Evolutionary conservation across 306 rosid species (phyloP).

Genomic region (Cucumis cinereus): DNA sequence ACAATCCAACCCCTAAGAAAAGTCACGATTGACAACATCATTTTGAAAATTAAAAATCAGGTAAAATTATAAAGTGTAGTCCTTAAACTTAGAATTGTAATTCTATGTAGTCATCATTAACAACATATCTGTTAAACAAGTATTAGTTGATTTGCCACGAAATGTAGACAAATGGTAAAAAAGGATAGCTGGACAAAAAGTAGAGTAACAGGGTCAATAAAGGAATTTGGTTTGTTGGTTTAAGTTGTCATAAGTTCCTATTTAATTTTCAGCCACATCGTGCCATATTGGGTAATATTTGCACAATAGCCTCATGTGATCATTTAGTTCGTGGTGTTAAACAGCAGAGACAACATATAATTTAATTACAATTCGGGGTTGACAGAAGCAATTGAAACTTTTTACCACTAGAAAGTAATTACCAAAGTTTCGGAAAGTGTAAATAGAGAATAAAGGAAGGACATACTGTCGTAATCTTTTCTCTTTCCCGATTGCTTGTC

Average conservation of each 20-base stretch:
- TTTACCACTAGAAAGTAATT: not conserved
- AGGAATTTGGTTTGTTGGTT: not conserved
- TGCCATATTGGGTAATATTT: not conserved
- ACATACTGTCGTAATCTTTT: slow-evolving; percentile 67
- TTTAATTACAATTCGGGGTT: not conserved
- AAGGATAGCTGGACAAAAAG: not conserved
- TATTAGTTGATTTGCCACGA: not conserved
- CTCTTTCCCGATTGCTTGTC: slow-evolving; percentile 55
- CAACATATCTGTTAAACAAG: not conserved
- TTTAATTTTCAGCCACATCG: not conserved
- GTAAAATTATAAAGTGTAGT: not conserved
- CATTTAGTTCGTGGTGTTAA: not conserved
- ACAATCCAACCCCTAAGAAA: not conserved
- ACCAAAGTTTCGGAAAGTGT: not conserved
- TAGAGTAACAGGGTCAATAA: not conserved
- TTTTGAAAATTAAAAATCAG: not conserved
- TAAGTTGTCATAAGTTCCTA: not conserved
- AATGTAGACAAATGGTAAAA: not conserved
- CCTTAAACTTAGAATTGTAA: not conserved
- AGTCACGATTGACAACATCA: not conserved
- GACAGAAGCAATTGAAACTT: not conserved
- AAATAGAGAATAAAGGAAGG: slow-evolving; percentile 1
- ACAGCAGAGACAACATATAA: not conserved
- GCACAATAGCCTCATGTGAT: not conserved
- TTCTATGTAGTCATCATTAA: not conserved